Evolutionary conservation across 257 asterid genomes (phyloP).

Genomic region (Cordia subcordata): DNA sequence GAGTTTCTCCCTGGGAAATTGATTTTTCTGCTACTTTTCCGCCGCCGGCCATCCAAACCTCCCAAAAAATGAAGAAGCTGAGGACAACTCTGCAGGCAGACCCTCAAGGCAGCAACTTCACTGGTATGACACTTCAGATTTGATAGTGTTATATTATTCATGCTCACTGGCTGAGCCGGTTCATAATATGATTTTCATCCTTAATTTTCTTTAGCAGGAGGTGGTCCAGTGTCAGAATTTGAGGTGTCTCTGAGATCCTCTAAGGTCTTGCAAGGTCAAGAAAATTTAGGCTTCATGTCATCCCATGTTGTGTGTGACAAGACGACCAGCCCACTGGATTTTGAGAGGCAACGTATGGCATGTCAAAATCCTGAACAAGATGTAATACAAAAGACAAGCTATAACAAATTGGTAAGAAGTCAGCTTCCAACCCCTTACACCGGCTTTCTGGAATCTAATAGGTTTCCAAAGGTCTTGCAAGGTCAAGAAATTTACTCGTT

Average conservation of each 20-base stretch:
- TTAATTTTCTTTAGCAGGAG: conserved; percentile 33
- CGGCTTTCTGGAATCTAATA: conserved; percentile 84
- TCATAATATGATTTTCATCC: neutral
- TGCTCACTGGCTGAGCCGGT: conserved; percentile 7
- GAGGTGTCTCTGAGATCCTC: conserved; percentile 87
- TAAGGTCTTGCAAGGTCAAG: conserved; percentile 99
- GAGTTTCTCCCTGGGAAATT: conserved; percentile 97
- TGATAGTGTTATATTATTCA: neutral
- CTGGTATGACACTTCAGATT: conserved; percentile 46
- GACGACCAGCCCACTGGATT: conserved; percentile 61
- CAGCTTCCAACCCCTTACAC: conserved; percentile 60
- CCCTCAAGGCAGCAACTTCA: conserved; percentile 47
- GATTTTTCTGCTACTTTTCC: conserved; percentile 82
- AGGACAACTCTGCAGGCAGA: conserved; percentile 54
- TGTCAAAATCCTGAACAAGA: conserved; percentile 37
- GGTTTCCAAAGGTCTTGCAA: conserved; percentile 99
- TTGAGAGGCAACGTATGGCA: conserved; percentile 41
- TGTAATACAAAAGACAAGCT: conserved; percentile 43
- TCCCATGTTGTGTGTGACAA: conserved; percentile 63
- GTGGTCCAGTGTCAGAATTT: conserved; percentile 75
- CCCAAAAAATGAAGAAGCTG: conserved; percentile 79
- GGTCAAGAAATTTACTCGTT: conserved; percentile 99
- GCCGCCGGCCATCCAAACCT: conserved; percentile 63
- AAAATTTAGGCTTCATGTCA: conserved; percentile 66
- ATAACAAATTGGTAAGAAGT: conserved; percentile 48